These are phyloP conservation scores for Claviceps arundinis DNA, from an alignment of 2,329 filamentous ascomycete species.

Conservation along the genomic window DNA sequence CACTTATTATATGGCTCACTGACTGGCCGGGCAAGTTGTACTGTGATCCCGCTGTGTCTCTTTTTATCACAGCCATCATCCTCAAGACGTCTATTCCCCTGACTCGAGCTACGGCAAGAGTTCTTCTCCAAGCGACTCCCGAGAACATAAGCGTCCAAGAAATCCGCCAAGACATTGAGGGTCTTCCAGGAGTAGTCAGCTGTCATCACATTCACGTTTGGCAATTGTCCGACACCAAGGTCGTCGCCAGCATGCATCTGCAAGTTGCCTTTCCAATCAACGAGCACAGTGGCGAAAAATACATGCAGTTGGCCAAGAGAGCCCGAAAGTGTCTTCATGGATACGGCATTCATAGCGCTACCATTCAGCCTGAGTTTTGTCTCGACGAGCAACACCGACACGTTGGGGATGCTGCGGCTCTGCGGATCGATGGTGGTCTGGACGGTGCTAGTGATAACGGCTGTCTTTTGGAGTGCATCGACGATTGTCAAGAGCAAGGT, in stretches of 20 bases:
- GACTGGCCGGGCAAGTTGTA: constrained; percentile 72
- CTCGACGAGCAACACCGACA: constrained; percentile 34
- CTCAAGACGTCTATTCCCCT: constrained; percentile 64
- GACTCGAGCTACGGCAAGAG: constrained; percentile 67
- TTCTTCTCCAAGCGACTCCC: constrained; percentile 87
- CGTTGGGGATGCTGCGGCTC: constrained; percentile 21
- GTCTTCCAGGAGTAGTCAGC: constrained; percentile 71
- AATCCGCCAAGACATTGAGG: constrained; percentile 81
- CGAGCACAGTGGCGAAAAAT: constrained; percentile 62
- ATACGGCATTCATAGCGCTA: constrained; percentile 93
- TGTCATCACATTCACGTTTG: constrained; percentile 97
- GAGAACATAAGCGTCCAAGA: constrained; percentile 78
- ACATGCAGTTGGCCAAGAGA: constrained; percentile 79
- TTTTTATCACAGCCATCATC: constrained; percentile 79
- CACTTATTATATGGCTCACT: constrained; percentile 84
- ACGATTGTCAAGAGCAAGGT: constrained; percentile 22
- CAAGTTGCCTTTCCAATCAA: constrained; percentile 85
- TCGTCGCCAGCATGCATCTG: constrained; percentile 86
- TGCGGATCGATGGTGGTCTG: constrained; percentile 22
- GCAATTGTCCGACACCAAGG: constrained; percentile 91
- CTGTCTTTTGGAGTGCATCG: constrained; percentile 36
- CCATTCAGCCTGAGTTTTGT: constrained; percentile 88
- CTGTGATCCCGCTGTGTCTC: constrained; percentile 80
- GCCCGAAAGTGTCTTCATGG: constrained; percentile 82
- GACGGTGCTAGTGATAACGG: constrained; percentile 18